Conservation (phyloP, 2,329 filamentous ascomycete species). For the Fusarium albosuccineum region DNA sequence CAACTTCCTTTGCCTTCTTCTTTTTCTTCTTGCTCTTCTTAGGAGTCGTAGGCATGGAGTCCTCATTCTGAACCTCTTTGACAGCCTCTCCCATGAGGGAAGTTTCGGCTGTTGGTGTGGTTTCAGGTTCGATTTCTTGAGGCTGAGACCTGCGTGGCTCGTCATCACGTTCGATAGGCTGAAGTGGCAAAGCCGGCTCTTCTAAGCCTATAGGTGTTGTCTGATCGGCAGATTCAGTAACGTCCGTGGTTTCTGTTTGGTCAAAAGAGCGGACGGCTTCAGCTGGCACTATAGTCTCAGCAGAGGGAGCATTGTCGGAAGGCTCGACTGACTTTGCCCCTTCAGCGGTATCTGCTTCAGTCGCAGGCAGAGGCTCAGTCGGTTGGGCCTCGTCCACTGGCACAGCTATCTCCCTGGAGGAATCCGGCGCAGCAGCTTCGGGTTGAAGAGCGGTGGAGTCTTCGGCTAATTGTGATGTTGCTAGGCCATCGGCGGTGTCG, state of each 20-base stretch:
- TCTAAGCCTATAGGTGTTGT: background rate
- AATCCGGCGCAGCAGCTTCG: background rate
- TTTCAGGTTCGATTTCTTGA: constrained; percentile 3
- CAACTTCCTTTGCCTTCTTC: constrained; percentile 7
- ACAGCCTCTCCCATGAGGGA: background rate
- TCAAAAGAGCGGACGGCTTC: background rate
- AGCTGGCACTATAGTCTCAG: constrained; percentile 6
- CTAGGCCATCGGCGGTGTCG: constrained; percentile 16
- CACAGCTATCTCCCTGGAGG: background rate
- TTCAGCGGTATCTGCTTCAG: background rate
- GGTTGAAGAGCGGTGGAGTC: background rate
- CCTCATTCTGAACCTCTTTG: constrained; percentile 4
- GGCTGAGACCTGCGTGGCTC: background rate
- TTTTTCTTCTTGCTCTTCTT: constrained; percentile 18
- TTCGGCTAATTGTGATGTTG: constrained; percentile 23
- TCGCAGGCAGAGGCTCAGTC: background rate
- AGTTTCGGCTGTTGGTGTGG: background rate
- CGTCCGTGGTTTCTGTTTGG: background rate
- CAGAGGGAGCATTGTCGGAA: constrained; percentile 9
- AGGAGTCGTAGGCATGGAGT: background rate
- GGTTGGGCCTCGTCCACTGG: background rate
- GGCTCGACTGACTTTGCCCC: background rate
- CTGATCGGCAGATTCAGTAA: background rate
- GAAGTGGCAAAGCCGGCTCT: background rate
- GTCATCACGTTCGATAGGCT: background rate